Evolutionary conservation across 176 grass and related monocot species (phyloP), one percentile per base, ranked within the genome.

Genomic region (Triticum monococcum): DNA sequence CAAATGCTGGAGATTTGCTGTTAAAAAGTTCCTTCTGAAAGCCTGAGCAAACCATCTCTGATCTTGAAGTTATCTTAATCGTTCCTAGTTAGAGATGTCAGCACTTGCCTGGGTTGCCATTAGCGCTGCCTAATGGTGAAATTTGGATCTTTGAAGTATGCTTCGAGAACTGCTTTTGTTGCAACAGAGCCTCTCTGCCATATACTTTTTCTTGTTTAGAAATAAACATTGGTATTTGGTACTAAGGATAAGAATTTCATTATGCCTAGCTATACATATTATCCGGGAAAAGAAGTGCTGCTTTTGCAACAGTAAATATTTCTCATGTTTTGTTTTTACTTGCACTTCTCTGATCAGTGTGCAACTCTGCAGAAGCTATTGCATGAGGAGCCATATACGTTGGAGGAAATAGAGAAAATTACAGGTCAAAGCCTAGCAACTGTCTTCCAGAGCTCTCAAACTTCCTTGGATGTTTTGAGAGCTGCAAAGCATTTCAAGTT

Each of bases 401-500:
- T 77, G 26, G 92, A 87, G 79, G 94, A 99, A 76, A 96, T 99
- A 52, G 92, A 96, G 65, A 88, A 93, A 89, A 92, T 94, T 68
- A 88, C 73, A 83, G 82, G 89, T 24, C 82, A 91, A 75, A 89
- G 90, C 81, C 68, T 99, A 40, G 35, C 70, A 35, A 90, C 80
- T 81, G 60, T 99, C 59, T 99, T 99, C 81, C 79, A 81, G 46
- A 87, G 84, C 50, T 99, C 97, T 81, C 90, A 86, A 78, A 92
- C 92, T 50, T 96, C 97, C 16, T 88, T 99, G 75, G 92, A 96
- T 91, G 97, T 99, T 79, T 61, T 96, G 79, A 85, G 80, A 74
- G 90, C 90, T 79, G 94, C 94, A 7, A 94, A 96, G 45, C 79
- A 96, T 86, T 99, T 91, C 62, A 99, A 99, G 80, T 65, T 96